Base-by-base conservation (phyloP, 176 grass and related monocot genomes). In the Raddia guianensis region DNA sequence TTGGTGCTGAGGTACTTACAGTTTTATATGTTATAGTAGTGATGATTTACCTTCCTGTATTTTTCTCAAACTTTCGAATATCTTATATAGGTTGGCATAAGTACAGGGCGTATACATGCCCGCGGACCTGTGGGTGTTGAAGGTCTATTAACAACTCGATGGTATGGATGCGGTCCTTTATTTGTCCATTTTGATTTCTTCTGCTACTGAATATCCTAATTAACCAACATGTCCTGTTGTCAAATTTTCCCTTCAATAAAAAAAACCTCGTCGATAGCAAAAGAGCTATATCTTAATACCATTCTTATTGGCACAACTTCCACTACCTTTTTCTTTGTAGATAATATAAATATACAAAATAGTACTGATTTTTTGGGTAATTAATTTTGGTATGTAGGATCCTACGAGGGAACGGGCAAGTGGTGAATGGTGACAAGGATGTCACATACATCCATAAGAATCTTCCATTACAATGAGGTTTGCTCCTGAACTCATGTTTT, bases 51-150 rank as follows among this genome's bases (percentile, higher is more conserved):
- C 18, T 44, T 42, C 76, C 45, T 69, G 19, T 74, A 43, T 76
- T 49, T 37, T 46, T 51, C 50, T 89, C 1, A 67, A 70, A 37
- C 16, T 82, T 72, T 81, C 57, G 9, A 66, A 77, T 88, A 66
- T 82, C 56, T 84, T 88, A 40, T 79, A 61, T 85, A 99, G 96
- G 92, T 99, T 81, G 96, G 96, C 58, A 95, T 99, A 86, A 99
- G 96, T 84, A 99, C 96, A 51, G 92, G 96, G 32, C 93, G 96
- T 27, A 99, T 99, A 82, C 96, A 99, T 93, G 92, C 96, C 49
- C 96, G 96, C 3, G 96, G 96, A 55, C 96, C 96, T 32, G 96
- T 99, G 83, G 96, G 96, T 81, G 96, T 99, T 73, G 95, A 97
- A 82, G 95, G 95, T 58, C 82, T 97, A 13, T 76, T 97, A 79